Base-by-base conservation (phyloP, 2,329 filamentous ascomycete genomes). In the Tolypocladium guangdongense region DNA sequence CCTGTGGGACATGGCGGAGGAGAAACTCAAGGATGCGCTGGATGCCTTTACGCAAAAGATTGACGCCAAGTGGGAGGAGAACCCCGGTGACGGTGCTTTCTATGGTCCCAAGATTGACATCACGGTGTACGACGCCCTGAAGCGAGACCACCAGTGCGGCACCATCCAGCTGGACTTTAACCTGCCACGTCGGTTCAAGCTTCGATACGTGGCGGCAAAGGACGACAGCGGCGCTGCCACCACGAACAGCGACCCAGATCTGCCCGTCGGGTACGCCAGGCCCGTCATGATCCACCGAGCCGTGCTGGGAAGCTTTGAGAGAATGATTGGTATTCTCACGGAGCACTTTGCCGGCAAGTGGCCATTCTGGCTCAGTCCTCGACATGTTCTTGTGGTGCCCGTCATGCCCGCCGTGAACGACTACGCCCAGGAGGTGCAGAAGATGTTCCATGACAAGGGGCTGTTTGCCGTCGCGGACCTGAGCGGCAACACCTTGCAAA, bases 91-190 rank as follows among this genome's bases (percentile, higher is more conserved):
- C 63, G 93, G 93, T 66, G 93, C 93, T 52, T 99, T 97, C 74
- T 99, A 99, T 69, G 93, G 93, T 2, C 93, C 93, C 51, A 99
- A 99, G 81, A 96, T 97, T 62, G 93, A 99, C 64, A 93, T 99
- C 65, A 95, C 89, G 57, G 91, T 99, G 64, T 86, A 84, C 51
- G 92, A 96, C 71, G 89, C 89, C 47, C 76, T 96, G 60, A 83
- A 84, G 70, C 82, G 91, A 67, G 88, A 71, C 52, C 66, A 68
- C 57, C 69, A 72, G 62, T 71, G 69, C 57, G 69, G 92, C 62
- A 97, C 92, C 14, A 95, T 97, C 61, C 92, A 97, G 73, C 87
- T 96, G 66, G 90, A 90, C 69, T 96, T 96, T 72, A 87, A 88
- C 64, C 81, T 96, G 55, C 69, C 69, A 35, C 63, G 64, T 55